Evolutionary conservation across 1,139 yeast species (phyloP).

Genomic region (Nadsonia commutata): DNA sequence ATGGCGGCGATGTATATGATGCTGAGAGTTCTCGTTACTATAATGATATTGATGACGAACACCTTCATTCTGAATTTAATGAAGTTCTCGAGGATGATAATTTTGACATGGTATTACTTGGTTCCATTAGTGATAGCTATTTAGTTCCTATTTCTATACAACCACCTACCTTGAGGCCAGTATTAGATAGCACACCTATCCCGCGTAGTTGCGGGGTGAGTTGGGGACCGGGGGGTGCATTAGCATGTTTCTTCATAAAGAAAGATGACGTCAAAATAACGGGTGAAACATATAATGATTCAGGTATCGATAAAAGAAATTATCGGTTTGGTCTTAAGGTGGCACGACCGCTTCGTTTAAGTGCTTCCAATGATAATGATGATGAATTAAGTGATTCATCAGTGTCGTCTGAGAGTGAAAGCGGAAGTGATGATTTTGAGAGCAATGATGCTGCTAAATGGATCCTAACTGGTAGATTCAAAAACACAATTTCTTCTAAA

Average conservation of each 20-base stretch:
- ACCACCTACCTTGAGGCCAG: constrained; percentile 6
- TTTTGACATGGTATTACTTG: constrained; percentile 2
- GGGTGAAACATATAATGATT: not conserved
- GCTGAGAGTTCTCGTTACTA: too few relatives aligned
- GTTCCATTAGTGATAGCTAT: constrained; percentile 16
- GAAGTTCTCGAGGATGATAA: constrained; percentile 3
- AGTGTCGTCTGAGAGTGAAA: not conserved
- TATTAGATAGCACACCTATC: constrained; percentile 69
- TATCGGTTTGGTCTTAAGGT: not conserved
- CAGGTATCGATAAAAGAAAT: not conserved
- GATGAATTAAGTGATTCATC: not conserved
- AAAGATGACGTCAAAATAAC: constrained; percentile 12
- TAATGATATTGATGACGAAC: constrained; percentile 12
- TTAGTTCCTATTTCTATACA: constrained; percentile 8
- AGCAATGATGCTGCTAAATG: not conserved
- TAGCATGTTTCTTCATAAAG: constrained; percentile 77
- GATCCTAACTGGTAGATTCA: not conserved
- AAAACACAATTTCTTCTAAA: not conserved
- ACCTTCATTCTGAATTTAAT: not conserved
- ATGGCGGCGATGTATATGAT: too few relatives aligned
- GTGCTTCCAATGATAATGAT: not conserved
- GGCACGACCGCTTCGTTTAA: not conserved
- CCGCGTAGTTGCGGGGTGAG: constrained; percentile 90
- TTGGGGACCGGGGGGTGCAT: constrained; percentile 68
- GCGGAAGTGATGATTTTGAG: not conserved